phyloP scores from a whole-genome alignment of 768 basidiomycete genomes.

The Tylopilus balloui region DNA sequence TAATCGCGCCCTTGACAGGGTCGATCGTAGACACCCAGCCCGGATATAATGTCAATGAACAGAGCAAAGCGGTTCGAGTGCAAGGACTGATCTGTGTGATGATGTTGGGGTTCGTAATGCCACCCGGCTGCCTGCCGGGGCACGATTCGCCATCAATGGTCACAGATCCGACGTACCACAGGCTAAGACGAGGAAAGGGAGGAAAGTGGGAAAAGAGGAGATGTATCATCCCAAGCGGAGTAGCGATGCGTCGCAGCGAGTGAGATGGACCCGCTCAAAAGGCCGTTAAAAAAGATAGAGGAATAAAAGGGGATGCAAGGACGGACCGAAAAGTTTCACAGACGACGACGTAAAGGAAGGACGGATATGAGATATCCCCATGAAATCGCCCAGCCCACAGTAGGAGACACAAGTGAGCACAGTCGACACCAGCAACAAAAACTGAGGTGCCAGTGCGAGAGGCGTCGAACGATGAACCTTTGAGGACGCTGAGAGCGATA shows the following conservation, averaged over 20 bases:
- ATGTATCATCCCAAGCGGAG: conserved; percentile 10
- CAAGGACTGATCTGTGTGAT: conserved; percentile 38
- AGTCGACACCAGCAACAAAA: too few relatives aligned
- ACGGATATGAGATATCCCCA: too few relatives aligned
- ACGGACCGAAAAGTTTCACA: neutral
- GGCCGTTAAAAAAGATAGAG: conserved; percentile 7
- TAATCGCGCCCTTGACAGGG: conserved; percentile 54
- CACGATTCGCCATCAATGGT: conserved; percentile 28
- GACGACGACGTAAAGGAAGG: too few relatives aligned
- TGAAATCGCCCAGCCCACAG: too few relatives aligned
- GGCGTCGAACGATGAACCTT: too few relatives aligned
- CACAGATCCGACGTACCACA: conserved; percentile 31
- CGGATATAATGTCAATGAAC: neutral
- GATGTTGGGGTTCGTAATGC: conserved; percentile 33
- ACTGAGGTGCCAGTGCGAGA: too few relatives aligned
- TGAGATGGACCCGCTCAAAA: conserved; percentile 19
- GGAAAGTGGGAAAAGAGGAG: conserved; percentile 8
- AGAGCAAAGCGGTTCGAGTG: neutral
- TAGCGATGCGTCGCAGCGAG: neutral
- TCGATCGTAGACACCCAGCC: conserved; percentile 33
- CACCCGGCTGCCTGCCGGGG: conserved; percentile 30
- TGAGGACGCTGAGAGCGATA: too few relatives aligned
- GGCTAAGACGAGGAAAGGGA: conserved; percentile 24
- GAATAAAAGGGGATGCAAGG: conserved; percentile 9
- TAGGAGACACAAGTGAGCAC: too few relatives aligned